Base-by-base conservation (phyloP, 2,329 filamentous ascomycete species). In the Diaporthe ilicicola region DNA sequence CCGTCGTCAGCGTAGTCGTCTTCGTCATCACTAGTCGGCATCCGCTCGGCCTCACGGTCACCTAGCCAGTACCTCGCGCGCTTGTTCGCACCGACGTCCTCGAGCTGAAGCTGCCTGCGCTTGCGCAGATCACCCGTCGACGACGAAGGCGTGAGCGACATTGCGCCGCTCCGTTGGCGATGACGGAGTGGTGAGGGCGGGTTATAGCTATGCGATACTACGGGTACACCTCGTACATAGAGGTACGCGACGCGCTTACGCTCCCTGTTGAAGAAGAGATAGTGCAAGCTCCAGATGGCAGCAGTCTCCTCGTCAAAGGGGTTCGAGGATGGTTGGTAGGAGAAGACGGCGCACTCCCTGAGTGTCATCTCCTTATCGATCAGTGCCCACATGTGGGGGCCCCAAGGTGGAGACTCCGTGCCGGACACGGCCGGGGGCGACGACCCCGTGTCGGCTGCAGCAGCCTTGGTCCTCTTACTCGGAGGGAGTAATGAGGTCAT, bases 261-360 rank as follows among this genome's bases (percentile, higher is more conserved):
- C 32, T 91, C 86, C 77, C 95, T 95, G 85, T 97, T 98, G 88
- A 98, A 98, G 81, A 98, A 97, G 85, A 99, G 97, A 82, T 97
- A 98, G 81, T 98, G 95, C 73, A 95, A 87, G 62, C 93, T 94
- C 95, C 95, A 99, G 73, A 99, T 95, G 12, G 95, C 92, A 73
- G 94, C 93, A 78, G 98, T 94, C 73, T 97, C 95, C 74, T 94
- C 94, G 76, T 95, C 92, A 77, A 97, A 97, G 0, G 94, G 94
- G 78, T 97, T 95, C 73, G 95, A 93, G 50, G 94, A 92, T 0
- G 96, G 96, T 65, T 92, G 90, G 83, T 97, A 99, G 69, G 92
- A 93, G 81, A 97, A 98, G 73, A 95, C 90, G 69, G 91, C 92
- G 83, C 96, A 99, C 75, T 97, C 92, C 75, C 93, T 91, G 53